phyloP scores from a whole-genome alignment of 2,329 filamentous ascomycete genomes.

The Diplocarpon rosae region DNA sequence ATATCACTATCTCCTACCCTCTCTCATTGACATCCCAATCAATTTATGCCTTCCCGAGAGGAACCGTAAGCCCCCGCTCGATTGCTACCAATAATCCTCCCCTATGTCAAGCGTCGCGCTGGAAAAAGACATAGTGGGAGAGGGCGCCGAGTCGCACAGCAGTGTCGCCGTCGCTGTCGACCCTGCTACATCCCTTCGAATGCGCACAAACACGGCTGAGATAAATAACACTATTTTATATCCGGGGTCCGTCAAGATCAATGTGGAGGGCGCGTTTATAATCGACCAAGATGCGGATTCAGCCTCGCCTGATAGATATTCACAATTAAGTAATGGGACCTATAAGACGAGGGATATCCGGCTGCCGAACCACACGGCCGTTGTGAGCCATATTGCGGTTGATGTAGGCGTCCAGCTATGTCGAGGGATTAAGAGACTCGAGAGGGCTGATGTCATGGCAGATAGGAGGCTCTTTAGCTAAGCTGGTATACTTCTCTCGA shows the following conservation, averaged over 20 bases:
- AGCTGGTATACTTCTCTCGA: slow-evolving; percentile 93
- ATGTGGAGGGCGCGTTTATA: slow-evolving; percentile 93
- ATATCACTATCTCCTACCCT: too few relatives aligned
- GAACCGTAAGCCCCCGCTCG: too few relatives aligned
- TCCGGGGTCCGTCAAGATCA: slow-evolving; percentile 75
- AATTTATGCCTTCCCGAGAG: too few relatives aligned
- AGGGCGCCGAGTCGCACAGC: slow-evolving; percentile 2
- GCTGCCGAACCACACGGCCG: slow-evolving; percentile 87
- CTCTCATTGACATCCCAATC: too few relatives aligned
- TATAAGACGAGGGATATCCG: slow-evolving; percentile 86
- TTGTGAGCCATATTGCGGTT: slow-evolving; percentile 93
- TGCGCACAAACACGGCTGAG: slow-evolving; percentile 28
- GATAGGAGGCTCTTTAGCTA: slow-evolving; percentile 93
- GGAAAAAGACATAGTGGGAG: slow-evolving; percentile 8
- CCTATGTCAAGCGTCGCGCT: slow-evolving; percentile 18
- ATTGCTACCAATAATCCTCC: neutral
- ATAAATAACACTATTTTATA: slow-evolving; percentile 37
- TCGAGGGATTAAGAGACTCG: neutral
- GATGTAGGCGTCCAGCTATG: slow-evolving; percentile 53
- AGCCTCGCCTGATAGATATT: slow-evolving; percentile 35
- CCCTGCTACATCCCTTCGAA: slow-evolving; percentile 15
- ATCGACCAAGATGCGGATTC: slow-evolving; percentile 62
- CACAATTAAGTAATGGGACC: slow-evolving; percentile 32
- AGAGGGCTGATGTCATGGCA: slow-evolving; percentile 29
- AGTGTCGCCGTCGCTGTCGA: neutral